Base-by-base conservation (phyloP, 2,329 filamentous ascomycete genomes). In the Magnaporthiopsis incrustans region DNA sequence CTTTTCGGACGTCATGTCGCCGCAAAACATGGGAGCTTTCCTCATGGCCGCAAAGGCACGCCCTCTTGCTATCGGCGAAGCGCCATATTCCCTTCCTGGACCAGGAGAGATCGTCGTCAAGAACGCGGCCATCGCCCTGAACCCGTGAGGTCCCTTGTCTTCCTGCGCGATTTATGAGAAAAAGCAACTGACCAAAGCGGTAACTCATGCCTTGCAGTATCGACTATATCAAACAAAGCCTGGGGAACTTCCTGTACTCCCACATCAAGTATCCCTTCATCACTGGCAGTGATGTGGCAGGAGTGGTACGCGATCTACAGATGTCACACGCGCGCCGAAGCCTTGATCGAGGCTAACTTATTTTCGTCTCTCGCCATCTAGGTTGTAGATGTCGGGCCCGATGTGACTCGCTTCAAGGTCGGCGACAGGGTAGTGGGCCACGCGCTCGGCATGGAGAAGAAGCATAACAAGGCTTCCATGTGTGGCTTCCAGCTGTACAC, bases 231-330 rank as follows among this genome's bases (percentile, higher is more conserved):
- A 71, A 73, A 61, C 74, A 75, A 64, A 64, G 71, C 53, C 32
- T 64, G 26, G 74, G 71, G 35, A 65, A 75, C 59, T 53, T 66
- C 26, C 50, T 67, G 14, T 64, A 66, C 11, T 68, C 74, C 60
- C 64, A 75, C 32, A 64, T 76, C 66, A 72, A 67, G 11, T 75
- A 72, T 57, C 76, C 75, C 3, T 68, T 65, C 8, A 67, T 77
- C 30, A 66, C 75, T 25, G 75, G 76, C n/a, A 65, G 62, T 35
- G 75, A 72, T 66, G 70, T 71, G 57, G 70, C 76, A n/a, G 75
- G 76, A 22, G 69, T 70, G 56, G 71, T 77, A 3, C 68, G 72
- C 33, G 69, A 72, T 10, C 22, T 30, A n/a, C 6, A 15, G 15
- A n/a, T 35, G 11, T 60, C 30, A 5, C 30, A 30, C 7, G 30